A percentile compares a stretch with the other conserved stretches of the same genome.
Conservation (phyloP, 1,284 basidiomycete species). For the Ceratobasidium sp. region DNA sequence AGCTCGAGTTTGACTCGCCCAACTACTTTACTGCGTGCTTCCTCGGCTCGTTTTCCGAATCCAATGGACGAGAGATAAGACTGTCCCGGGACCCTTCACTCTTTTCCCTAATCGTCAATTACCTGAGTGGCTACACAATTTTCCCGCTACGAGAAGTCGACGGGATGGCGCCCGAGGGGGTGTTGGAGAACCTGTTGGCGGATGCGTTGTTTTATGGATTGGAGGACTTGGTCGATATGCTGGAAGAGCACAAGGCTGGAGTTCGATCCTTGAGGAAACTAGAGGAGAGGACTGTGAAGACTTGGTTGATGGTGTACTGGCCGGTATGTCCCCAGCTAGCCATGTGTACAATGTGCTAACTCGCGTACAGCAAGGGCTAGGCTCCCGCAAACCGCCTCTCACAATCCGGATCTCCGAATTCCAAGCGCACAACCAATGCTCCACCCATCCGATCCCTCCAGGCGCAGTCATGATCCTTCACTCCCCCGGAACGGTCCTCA, state of each 20-base stretch:
- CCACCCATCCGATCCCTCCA: slow-evolving; percentile 9
- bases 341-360: background rate
- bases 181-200: slow-evolving; percentile 15
- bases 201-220: slow-evolving; percentile 35
- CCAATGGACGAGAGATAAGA: background rate
- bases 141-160: background rate
- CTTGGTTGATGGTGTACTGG: slow-evolving; percentile 28
- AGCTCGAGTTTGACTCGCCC: slow-evolving; percentile 38
- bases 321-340: background rate
- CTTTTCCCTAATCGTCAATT: slow-evolving; percentile 22
- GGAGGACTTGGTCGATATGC: slow-evolving; percentile 11
- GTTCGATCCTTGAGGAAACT: background rate
- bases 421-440: slow-evolving; percentile 27
- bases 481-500: background rate
- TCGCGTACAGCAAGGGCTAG: slow-evolving; percentile 15
- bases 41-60: slow-evolving; percentile 34
- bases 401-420: slow-evolving; percentile 16
- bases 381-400: slow-evolving; percentile 17
- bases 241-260: slow-evolving; percentile 14
- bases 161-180: slow-evolving; percentile 5
- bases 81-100: slow-evolving; percentile 14
- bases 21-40: slow-evolving; percentile 39
- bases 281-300: slow-evolving; percentile 21
- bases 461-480: slow-evolving; percentile 14
- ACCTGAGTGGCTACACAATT: slow-evolving; percentile 33